These are phyloP conservation scores for Coemansia sp. DNA, from an alignment of 192 early-diverging fungal species.

Conservation along the genomic window DNA sequence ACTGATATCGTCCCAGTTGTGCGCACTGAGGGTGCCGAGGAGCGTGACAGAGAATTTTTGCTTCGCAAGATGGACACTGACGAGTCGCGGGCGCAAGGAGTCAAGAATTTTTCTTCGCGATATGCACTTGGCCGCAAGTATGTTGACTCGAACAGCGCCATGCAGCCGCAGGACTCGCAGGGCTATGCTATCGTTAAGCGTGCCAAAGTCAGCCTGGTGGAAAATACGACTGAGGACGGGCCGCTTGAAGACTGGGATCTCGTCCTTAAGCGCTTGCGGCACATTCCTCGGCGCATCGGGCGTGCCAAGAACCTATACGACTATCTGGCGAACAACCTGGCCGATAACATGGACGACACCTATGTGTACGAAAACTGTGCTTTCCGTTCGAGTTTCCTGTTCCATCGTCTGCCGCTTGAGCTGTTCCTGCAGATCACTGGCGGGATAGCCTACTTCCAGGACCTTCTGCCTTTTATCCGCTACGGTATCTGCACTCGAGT, in stretches of 20 bases:
- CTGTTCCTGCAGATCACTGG: slow-evolving; percentile 27
- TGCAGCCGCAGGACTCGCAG: background rate
- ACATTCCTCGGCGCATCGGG: slow-evolving; percentile 13
- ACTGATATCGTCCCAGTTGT: background rate
- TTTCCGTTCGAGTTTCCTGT: slow-evolving; percentile 28
- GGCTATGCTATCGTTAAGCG: background rate
- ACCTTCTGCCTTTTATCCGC: slow-evolving; percentile 24
- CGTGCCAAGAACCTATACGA: slow-evolving; percentile 26
- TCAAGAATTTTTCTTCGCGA: background rate
- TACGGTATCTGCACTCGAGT: slow-evolving; percentile 16
- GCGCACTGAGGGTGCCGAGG: slow-evolving; percentile 28
- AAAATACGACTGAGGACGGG: background rate
- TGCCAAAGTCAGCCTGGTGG: slow-evolving; percentile 5
- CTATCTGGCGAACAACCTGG: slow-evolving; percentile 21
- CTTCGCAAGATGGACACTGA: background rate
- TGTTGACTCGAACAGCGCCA: background rate
- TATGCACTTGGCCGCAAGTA: background rate
- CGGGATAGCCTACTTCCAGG: slow-evolving; percentile 14
- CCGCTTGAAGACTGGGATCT: background rate
- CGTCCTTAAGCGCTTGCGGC: slow-evolving; percentile 10
- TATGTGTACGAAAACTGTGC: slow-evolving; percentile 23
- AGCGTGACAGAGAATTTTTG: slow-evolving; percentile 17
- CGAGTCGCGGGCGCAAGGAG: background rate
- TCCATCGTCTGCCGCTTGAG: slow-evolving; percentile 28
- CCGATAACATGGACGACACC: slow-evolving; percentile 9